A percentile compares a stretch with the other conserved stretches of the same genome.
phyloP scores from a whole-genome alignment of 352 stramenopile genomes.

The Pythium diclinum region DNA sequence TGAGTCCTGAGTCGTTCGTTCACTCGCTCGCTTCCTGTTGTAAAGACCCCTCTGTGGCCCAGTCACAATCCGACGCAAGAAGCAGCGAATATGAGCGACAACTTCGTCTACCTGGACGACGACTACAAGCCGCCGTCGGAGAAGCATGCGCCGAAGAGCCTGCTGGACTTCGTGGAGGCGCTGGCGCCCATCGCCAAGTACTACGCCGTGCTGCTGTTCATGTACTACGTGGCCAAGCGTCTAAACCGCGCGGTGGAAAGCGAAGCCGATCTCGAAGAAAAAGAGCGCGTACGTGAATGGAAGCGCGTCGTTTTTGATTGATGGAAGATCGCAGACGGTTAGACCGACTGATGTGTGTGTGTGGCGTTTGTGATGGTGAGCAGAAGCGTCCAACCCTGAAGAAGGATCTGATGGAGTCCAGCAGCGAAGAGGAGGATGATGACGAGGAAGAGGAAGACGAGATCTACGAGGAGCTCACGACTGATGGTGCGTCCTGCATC shows the following conservation, averaged over 20 bases:
- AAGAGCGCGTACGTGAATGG: constrained; percentile 27
- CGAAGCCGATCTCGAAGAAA: constrained; percentile 44
- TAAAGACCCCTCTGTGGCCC: neutral
- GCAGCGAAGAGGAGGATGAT: constrained; percentile 34
- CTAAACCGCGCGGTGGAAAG: constrained; percentile 59
- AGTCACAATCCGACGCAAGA: neutral
- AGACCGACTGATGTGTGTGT: neutral
- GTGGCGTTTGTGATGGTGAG: neutral
- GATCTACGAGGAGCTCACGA: constrained; percentile 71
- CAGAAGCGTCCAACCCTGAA: constrained; percentile 34
- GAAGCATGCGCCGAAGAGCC: constrained; percentile 34
- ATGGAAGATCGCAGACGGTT: neutral
- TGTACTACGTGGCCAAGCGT: constrained; percentile 57
- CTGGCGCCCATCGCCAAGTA: constrained; percentile 76
- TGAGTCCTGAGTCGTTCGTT: constrained; percentile 21
- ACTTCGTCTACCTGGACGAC: constrained; percentile 18
- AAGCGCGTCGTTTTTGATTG: neutral
- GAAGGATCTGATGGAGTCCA: constrained; percentile 45
- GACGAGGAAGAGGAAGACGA: constrained; percentile 35
- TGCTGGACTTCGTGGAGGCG: constrained; percentile 51
- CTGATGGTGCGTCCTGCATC: constrained; percentile 37
- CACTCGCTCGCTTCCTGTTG: neutral
- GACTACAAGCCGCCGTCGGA: constrained; percentile 22
- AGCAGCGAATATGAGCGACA: constrained; percentile 15
- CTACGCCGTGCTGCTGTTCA: constrained; percentile 55